Evolutionary conservation across 495 filamentous ascomycete genomes (phyloP), one percentile per base, ranked within the genome.

Genomic region (Platismatia glauca): DNA sequence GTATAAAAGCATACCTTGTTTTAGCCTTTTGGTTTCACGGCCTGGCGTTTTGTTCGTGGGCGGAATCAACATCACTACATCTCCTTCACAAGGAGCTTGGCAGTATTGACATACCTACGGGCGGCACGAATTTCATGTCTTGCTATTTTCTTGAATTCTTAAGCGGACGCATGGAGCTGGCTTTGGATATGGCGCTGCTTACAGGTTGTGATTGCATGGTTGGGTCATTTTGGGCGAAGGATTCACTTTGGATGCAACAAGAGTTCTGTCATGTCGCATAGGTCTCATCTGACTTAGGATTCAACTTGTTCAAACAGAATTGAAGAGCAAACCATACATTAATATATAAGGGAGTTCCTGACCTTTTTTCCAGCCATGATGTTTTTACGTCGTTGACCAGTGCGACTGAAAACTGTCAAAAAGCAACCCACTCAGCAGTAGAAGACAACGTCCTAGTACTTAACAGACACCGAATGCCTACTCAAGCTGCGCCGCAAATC

Each of bases 51-150:
- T 62, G 35, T 15, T 15, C 27, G 33, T 34, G 22, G 31, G n/a
- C 60, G 38, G 48, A 33, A 31, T 62, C 33, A 39, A 58, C 22
- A 33, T 61, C 27, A 15, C 55, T 22, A 9, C 31, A 20, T 61
- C 38, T n/a, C 50, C 12, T 61, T 11, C 37, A 33, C 29, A 29
- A 13, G 27, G 55, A 39, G 38, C 38, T 52, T 33, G 22, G 4
- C 9, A n/a, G 27, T 12, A 37, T 48, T n/a, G n/a, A n/a, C n/a
- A n/a, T 22, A 35, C 31, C 29, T 31, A 58, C 52, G 55, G 61
- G 55, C 43, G 61, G 55, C 44, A 63, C 55, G 61, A 62, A 29
- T 41, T 41, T 57, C 33, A 63, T 39, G 55, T 44, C 50, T 56
- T 62, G 7, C 24, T 20, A 56, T 56, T 43, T 38, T 27, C 8